Conservation (phyloP, 1,139 yeast genomes). For the Lodderomyces margitis region DNA sequence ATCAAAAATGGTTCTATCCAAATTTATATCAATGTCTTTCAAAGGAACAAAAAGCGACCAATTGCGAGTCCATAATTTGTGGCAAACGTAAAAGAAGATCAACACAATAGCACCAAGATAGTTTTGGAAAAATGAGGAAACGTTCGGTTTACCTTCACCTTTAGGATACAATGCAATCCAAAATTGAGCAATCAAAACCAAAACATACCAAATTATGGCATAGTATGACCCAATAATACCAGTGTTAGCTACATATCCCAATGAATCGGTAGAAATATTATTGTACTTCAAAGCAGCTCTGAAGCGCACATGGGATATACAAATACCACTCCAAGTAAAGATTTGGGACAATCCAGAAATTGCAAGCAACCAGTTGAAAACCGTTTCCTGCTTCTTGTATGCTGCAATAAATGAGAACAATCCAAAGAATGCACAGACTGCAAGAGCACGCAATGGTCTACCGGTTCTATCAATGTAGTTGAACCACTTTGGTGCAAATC, state of each 20-base stretch:
- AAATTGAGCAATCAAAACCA: conserved; percentile 41
- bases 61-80: conserved; percentile 32
- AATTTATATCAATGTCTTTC: conserved; percentile 34
- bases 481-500: conserved; percentile 42
- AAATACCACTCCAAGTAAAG: conserved; percentile 44
- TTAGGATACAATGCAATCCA: conserved; percentile 44
- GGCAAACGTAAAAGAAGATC: conserved; percentile 33
- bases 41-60: conserved; percentile 32
- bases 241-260: conserved; percentile 41
- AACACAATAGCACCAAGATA: conserved; percentile 39
- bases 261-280: conserved; percentile 32
- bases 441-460: conserved; percentile 42
- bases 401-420: conserved; percentile 37
- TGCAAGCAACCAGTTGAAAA: conserved; percentile 45
- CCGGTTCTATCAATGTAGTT: conserved; percentile 43
- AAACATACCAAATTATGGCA: conserved; percentile 33
- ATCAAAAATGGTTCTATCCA: conserved; percentile 37
- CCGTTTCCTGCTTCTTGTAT: conserved; percentile 38
- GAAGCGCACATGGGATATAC: conserved; percentile 42
- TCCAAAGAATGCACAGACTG: conserved; percentile 32
- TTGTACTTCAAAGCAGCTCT: conserved; percentile 39
- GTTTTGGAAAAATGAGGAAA: conserved; percentile 33
- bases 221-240: conserved; percentile 42
- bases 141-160: conserved; percentile 29
- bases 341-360: conserved; percentile 44